Percentiles rank a stretch among this genome's conserved stretches.
Conservation (phyloP, 2,329 filamentous ascomycete genomes). For the Cladophialophora yegresii region DNA sequence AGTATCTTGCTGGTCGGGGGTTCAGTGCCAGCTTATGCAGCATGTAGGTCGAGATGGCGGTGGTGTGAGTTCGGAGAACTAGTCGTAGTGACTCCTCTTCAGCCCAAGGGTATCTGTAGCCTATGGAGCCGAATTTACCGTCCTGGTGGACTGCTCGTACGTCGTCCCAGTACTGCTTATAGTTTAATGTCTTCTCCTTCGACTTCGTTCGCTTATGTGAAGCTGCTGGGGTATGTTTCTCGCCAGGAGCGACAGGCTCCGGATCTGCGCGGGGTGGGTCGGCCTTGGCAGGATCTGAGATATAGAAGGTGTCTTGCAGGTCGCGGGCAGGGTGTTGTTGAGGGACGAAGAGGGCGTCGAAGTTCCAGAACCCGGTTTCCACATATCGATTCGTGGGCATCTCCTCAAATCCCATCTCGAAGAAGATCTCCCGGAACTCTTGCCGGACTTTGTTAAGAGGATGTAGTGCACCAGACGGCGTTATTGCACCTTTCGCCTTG, state of each 20-base stretch:
- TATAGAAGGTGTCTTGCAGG: conserved; percentile 97
- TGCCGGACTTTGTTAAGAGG: conserved; percentile 87
- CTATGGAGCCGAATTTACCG: conserved; percentile 91
- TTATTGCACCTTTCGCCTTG: conserved; percentile 63
- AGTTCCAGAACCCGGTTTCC: conserved; percentile 99
- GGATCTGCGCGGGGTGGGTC: conserved; percentile 65
- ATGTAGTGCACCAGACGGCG: conserved; percentile 54
- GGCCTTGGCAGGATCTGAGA: conserved; percentile 79
- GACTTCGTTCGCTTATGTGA: conserved; percentile 56
- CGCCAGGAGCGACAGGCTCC: conserved; percentile 46
- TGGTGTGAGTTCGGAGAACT: conserved; percentile 94
- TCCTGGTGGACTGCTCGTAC: conserved; percentile 83
- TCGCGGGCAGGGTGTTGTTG: conserved; percentile 98
- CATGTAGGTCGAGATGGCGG: conserved; percentile 85
- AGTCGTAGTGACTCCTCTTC: conserved; percentile 82
- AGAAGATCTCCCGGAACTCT: conserved; percentile 98
- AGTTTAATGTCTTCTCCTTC: conserved; percentile 59
- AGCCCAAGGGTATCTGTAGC: conserved; percentile 93
- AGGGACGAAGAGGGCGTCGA: conserved; percentile 92
- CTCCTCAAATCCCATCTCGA: conserved; percentile 97
- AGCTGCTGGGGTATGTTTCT: conserved; percentile 49
- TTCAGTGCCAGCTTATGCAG: conserved; percentile 83
- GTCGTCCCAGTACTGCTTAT: conserved; percentile 84
- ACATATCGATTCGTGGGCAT: conserved; percentile 95
- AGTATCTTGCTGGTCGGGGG: conserved; percentile 88